These are phyloP conservation scores for Fulvia fulva DNA, from an alignment of 2,329 filamentous ascomycete genomes.

Conservation along the genomic window DNA sequence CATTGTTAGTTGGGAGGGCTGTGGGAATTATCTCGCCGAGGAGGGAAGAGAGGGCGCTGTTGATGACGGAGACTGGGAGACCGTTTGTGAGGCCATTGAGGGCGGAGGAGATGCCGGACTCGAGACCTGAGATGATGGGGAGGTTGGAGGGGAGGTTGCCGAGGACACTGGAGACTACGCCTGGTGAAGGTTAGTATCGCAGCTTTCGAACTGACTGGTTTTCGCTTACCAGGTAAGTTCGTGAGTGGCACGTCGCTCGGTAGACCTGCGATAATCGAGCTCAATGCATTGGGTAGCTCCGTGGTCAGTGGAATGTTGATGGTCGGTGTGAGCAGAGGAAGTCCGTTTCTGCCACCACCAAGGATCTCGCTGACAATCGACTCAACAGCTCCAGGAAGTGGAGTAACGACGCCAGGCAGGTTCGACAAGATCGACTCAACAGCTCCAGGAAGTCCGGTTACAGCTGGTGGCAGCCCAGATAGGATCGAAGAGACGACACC, in stretches of 20 bases:
- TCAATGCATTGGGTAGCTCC: not conserved
- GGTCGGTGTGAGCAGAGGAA: not conserved
- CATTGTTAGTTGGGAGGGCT: not conserved
- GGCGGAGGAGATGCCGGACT: not conserved
- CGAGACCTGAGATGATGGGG: not conserved
- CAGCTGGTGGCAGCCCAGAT: not conserved
- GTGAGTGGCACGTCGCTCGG: not conserved
- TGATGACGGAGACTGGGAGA: not conserved
- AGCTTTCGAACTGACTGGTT: not conserved
- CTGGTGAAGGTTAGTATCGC: not conserved
- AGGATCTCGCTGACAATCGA: not conserved
- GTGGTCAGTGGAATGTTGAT: slow-evolving; percentile 1
- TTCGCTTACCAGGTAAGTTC: not conserved
- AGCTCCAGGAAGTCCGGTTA: not conserved
- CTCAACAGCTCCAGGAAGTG: not conserved
- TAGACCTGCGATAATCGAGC: not conserved
- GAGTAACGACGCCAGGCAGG: not conserved
- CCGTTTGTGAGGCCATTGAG: not conserved
- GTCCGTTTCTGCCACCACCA: not conserved
- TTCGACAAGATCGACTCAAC: not conserved
- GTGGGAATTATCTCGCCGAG: not conserved
- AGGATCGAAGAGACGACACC: not conserved
- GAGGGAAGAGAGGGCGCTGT: not conserved
- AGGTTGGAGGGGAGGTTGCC: not conserved
- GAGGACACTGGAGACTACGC: not conserved